Conservation (phyloP, 2,329 filamentous ascomycete genomes). For the Rasamsonia emersonii region DNA sequence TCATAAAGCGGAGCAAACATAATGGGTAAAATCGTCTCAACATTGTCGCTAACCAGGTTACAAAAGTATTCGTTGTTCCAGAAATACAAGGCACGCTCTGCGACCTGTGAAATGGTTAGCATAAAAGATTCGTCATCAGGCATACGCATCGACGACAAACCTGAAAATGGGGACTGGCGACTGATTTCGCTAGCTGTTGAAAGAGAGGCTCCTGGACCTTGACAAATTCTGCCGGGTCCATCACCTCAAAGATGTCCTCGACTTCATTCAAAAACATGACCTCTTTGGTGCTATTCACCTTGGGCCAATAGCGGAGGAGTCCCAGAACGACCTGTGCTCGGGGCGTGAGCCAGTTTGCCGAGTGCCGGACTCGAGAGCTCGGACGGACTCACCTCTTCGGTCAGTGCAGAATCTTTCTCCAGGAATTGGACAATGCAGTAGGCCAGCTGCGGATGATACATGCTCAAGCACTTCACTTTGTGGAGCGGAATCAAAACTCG, state of each 20-base stretch:
- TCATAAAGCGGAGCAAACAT: slow-evolving; percentile 99
- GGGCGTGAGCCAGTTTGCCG: slow-evolving; percentile 3
- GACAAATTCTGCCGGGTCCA: slow-evolving; percentile 97
- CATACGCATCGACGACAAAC: slow-evolving; percentile 26
- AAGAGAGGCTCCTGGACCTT: slow-evolving; percentile 98
- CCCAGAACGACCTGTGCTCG: slow-evolving; percentile 74
- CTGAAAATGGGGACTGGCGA: slow-evolving; percentile 97
- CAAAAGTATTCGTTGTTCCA: slow-evolving; percentile 99
- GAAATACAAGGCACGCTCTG: slow-evolving; percentile 94
- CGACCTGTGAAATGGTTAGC: slow-evolving; percentile 50
- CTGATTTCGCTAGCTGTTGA: slow-evolving; percentile 94
- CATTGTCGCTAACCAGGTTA: slow-evolving; percentile 97
- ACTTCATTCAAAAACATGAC: slow-evolving; percentile 99
- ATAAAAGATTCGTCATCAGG: neutral
- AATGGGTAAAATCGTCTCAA: slow-evolving; percentile 95
- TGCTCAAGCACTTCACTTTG: slow-evolving; percentile 98
- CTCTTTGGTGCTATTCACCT: slow-evolving; percentile 98
- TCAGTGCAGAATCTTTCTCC: slow-evolving; percentile 93
- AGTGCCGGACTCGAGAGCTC: neutral
- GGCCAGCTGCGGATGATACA: slow-evolving; percentile 97
- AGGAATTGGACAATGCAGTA: slow-evolving; percentile 99
- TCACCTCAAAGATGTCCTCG: slow-evolving; percentile 98
- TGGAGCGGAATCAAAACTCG: slow-evolving; percentile 86
- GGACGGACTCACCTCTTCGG: slow-evolving; percentile 67
- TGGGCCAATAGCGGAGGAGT: slow-evolving; percentile 93